Evolutionary conservation across 164 flowering plant species (phyloP).

Genomic region (Cinnamomum micranthum): DNA sequence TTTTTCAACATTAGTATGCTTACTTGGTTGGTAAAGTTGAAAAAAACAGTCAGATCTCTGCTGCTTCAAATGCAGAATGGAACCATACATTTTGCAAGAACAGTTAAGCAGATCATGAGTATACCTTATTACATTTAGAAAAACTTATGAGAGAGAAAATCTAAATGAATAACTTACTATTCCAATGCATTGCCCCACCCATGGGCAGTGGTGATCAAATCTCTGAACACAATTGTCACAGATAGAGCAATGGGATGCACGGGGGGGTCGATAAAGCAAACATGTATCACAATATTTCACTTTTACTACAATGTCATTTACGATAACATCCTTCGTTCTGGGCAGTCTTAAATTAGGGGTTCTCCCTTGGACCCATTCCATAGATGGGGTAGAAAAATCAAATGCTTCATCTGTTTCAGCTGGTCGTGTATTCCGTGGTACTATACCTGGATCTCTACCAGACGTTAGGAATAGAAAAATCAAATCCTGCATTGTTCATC

Average conservation of each 20-base stretch:
- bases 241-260: slow-evolving; percentile 92
- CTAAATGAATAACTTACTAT: slow-evolving; percentile 42
- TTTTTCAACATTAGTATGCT: too few species aligned
- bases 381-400: slow-evolving; percentile 55
- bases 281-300: slow-evolving; percentile 93
- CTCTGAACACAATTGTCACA: slow-evolving; percentile 96
- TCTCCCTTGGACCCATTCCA: slow-evolving; percentile 73
- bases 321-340: slow-evolving; percentile 58
- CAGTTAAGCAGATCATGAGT: too few species aligned
- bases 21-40: background rate
- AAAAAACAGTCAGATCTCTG: background rate
- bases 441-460: slow-evolving; percentile 89
- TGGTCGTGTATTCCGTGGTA: slow-evolving; percentile 67
- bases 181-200: slow-evolving; percentile 99
- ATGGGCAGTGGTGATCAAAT: slow-evolving; percentile 97
- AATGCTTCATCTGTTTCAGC: slow-evolving; percentile 63
- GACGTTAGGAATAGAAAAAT: slow-evolving; percentile 74
- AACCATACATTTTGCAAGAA: background rate
- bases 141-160: background rate
- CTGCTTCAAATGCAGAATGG: background rate
- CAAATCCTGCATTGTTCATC: slow-evolving; percentile 59
- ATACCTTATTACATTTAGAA: background rate
- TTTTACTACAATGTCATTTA: slow-evolving; percentile 66
- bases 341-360: slow-evolving; percentile 61
- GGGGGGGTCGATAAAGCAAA: slow-evolving; percentile 80